Evolutionary conservation across 176 grass and related monocot genomes (phyloP), one percentile per base, ranked within the genome.

Genomic region (Stipa capillata): DNA sequence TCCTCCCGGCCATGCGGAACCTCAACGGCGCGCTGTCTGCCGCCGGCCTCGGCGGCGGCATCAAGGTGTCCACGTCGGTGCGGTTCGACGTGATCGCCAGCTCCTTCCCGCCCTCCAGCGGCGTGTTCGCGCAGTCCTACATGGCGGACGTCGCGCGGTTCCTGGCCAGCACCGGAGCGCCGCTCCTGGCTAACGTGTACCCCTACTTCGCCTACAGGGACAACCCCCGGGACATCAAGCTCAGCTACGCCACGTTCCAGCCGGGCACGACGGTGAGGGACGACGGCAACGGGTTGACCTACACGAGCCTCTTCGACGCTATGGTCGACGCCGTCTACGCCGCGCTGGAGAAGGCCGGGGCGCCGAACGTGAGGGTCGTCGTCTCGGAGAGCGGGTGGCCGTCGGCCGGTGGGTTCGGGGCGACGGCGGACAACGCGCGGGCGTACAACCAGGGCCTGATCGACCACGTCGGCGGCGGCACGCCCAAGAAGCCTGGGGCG

Each of bases 321-420:
- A 83, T 84, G 65, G 71, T 91, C 42, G 92, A 91, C 52, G 80
- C 84, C 29, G 43, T 84, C n/a, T 71, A 60, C 44, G 86, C 83
- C 36, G 86, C 89, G 16, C 20, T 94, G 39, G 86, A 89, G 37
- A 87, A 74, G 86, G 86, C 20, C n/a, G 73, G 77, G 50, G 15
- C 5, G 9, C 4, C 60, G 34, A 4, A 39, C 28, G 85, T 88
- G 27, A n/a, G 6, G 32, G 50, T 86, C 50, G 81, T 85, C 21
- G 84, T 83, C 23, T 82, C 87, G 12, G 84, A 92, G 82, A 92
- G 76, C 31, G 89, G 86, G 23, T 92, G 92, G 93, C 89, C 93
- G 13, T 96, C 90, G 16, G 85, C 5, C 1, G 85, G 77, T 43
- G 90, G 85, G 20, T 39, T 17, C 10, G 82, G 48, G 1, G 90